phyloP scores from a whole-genome alignment of 2,329 filamentous ascomycete genomes.

The Pyrenophora graminea region DNA sequence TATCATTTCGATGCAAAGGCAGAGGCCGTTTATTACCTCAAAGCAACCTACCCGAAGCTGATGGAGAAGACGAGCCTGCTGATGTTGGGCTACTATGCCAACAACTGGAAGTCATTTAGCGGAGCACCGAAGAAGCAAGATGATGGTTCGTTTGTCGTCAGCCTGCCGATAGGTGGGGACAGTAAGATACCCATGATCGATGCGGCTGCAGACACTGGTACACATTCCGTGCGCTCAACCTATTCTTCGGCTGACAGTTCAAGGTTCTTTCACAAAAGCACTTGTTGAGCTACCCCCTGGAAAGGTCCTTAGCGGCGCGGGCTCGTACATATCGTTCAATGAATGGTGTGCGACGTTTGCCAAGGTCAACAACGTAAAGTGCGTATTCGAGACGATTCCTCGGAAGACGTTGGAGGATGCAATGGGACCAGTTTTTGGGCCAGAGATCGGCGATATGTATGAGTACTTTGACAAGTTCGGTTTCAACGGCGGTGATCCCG shows the following conservation, averaged over 20 bases:
- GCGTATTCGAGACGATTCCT: slow-evolving; percentile 20
- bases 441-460: slow-evolving; percentile 41
- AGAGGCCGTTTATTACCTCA: slow-evolving; percentile 46
- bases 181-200: slow-evolving; percentile 24
- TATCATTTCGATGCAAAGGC: slow-evolving; percentile 53
- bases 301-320: slow-evolving; percentile 31
- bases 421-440: slow-evolving; percentile 25
- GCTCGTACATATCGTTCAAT: slow-evolving; percentile 25
- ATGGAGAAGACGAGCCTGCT: slow-evolving; percentile 34
- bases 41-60: slow-evolving; percentile 32
- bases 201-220: slow-evolving; percentile 25
- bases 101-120: slow-evolving; percentile 26
- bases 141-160: slow-evolving; percentile 26
- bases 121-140: slow-evolving; percentile 24
- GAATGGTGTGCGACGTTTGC: slow-evolving; percentile 33
- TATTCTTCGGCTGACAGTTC: not conserved
- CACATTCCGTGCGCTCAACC: not conserved
- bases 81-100: slow-evolving; percentile 29
- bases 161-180: slow-evolving; percentile 24
- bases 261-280: slow-evolving; percentile 28
- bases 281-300: slow-evolving; percentile 29
- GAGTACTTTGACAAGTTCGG: slow-evolving; percentile 45
- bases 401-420: slow-evolving; percentile 24
- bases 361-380: slow-evolving; percentile 21
- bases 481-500: slow-evolving; percentile 43